Base-by-base conservation (phyloP, 306 rosid species). In the Quercus robur region DNA sequence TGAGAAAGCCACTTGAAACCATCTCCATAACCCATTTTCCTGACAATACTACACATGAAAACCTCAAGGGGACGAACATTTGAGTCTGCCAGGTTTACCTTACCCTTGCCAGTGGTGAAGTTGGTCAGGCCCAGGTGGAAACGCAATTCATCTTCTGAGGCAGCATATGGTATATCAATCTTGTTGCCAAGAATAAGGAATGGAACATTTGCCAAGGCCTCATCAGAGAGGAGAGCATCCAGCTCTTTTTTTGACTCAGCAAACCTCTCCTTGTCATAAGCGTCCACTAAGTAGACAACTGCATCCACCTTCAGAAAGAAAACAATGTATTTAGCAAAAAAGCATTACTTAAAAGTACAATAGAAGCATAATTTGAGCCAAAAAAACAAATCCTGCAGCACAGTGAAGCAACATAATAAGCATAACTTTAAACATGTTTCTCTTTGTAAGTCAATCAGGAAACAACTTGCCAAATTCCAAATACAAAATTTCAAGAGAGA, bases 81-180 rank as follows among this genome's bases (percentile, higher is more conserved):
- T 5, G 94, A 88, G 83, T 87, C 98, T 10, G 87, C 2, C 89
- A 93, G 15, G 77, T 77, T 91, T 15, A 91, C 93, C 82, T 93
- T 93, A 55, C 98, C 98, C 85, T 93, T 93, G 68, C 97, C 97
- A 0, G 97, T 93, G 84, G 98, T 93, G 88, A 93, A 93, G 94
- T 87, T 91, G 82, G 80, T 77, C 80, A 93, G 85, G 25, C 97
- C 97, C 30, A 93, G 83, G 85, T 86, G 87, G 83, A 77, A 88
- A 49, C 98, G 90, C 87, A 91, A 64, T 80, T 93, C 97, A 0
- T 93, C 98, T 85, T 93, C 97, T 0, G 97, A 93, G 73, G 94
- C 97, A 56, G 98, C 98, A 85, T 90, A 88, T 56, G 93, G 86
- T 84, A 93, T 84, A 78, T 94, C 95, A 3, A 94, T 91, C 85